Evolutionary conservation across 2,329 filamentous ascomycete genomes (phyloP).

Genomic region (Beauveria sp.): DNA sequence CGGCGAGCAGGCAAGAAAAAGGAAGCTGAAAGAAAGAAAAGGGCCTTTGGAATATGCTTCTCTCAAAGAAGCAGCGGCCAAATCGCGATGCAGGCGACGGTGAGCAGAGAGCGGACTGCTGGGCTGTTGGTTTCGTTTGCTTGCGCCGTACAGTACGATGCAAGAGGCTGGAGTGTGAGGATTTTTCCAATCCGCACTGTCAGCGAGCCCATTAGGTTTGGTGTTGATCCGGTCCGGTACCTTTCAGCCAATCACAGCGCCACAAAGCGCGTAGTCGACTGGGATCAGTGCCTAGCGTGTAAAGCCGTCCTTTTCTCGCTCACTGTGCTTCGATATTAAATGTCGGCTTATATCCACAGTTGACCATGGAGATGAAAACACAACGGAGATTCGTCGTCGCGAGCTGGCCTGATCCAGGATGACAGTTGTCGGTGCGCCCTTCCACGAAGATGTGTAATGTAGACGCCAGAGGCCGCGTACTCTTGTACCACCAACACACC

Average conservation of each 20-base stretch:
- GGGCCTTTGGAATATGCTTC: neutral
- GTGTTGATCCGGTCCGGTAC: slow-evolving; percentile 31
- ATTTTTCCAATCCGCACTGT: slow-evolving; percentile 38
- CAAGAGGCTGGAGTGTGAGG: slow-evolving; percentile 31
- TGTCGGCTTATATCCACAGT: neutral
- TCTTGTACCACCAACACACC: slow-evolving; percentile 2
- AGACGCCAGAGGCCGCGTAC: neutral
- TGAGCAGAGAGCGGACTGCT: slow-evolving; percentile 15
- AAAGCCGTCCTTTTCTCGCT: neutral
- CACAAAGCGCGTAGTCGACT: slow-evolving; percentile 1
- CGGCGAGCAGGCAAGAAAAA: neutral
- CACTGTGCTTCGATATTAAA: neutral
- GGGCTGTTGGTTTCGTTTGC: slow-evolving; percentile 15
- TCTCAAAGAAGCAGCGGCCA: neutral
- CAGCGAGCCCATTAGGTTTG: slow-evolving; percentile 28
- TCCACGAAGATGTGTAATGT: neutral
- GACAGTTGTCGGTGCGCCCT: neutral
- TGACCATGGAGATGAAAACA: neutral
- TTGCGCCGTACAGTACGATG: slow-evolving; percentile 14
- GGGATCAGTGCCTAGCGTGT: slow-evolving; percentile 4
- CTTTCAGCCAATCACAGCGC: slow-evolving; percentile 21
- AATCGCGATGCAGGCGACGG: neutral
- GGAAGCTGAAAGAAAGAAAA: neutral
- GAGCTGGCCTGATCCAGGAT: neutral
- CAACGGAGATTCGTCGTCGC: neutral